Base-by-base conservation (phyloP, 305 asterid species). In the Lippia alba region DNA sequence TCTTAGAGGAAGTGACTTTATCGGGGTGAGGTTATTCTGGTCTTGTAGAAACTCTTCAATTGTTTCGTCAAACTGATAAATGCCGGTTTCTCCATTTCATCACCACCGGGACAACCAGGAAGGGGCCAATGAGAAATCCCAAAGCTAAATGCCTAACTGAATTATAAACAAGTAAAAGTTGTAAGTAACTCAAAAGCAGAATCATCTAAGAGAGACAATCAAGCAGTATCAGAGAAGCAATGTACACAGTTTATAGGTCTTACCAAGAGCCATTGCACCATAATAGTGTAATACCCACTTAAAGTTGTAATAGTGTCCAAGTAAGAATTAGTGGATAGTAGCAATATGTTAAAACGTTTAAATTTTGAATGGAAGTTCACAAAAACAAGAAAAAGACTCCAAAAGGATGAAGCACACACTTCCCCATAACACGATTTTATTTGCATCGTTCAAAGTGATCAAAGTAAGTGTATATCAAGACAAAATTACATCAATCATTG, bases 381-480 rank as follows among this genome's bases (percentile, higher is more conserved):
- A 58, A 66, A 66, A 48, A 46, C 44, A 50, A 65, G 4, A 7
- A 44, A 70, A 57, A 44, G 56, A 45, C 20, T 72, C 53, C 54
- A 67, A 58, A 51, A 66, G 72, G 57, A 68, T 19, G 40, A 66
- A 53, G 4, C 60, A 73, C 78, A 79, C 71, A 77, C 82, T 0
- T 73, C 80, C 80, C 73, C 75, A 83, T 70, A 18, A 77, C 61
- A 77, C 6, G 50, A 77, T 2, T 54, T 70, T 77, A 77, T 92
- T 92, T 89, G 96, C 90, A 84, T 70, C 66, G 16, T 64, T 34
- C 67, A 73, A 73, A 79, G 46, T n/a, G 46, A 67, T 12, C 64
- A 73, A 36, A 67, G 74, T n/a, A 24, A 24, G 30, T 24, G 30
- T 24, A 24, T 30, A 41, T 85, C 66, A 85, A 82, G 56, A 45